Conservation (phyloP, 164 flowering plant genomes). For the Liquidambar formosana region DNA sequence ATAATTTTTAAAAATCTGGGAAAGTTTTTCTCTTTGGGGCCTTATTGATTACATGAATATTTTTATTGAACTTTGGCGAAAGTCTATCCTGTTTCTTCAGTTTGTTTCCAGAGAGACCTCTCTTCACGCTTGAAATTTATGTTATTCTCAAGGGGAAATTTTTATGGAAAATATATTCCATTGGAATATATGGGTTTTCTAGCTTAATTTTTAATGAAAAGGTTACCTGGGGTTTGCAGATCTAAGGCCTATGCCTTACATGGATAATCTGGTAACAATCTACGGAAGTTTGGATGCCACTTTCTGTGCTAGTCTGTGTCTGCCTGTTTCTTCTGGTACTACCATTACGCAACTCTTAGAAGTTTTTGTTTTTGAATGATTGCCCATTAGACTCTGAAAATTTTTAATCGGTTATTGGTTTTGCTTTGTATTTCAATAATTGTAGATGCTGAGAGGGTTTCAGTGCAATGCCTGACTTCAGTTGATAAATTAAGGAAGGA, state of each 20-base stretch:
- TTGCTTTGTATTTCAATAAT: background rate
- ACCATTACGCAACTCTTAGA: background rate
- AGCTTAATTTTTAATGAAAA: background rate
- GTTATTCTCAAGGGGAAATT: background rate
- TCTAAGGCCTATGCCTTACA: conserved; percentile 40
- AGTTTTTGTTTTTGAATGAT: background rate
- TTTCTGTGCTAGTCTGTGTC: conserved; percentile 31
- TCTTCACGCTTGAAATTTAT: background rate
- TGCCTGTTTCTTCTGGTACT: conserved; percentile 31
- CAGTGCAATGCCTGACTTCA: conserved; percentile 3
- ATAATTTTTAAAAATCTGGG: too few species aligned
- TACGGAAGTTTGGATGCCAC: conserved; percentile 51
- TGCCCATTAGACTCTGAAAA: background rate
- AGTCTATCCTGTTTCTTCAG: too few species aligned
- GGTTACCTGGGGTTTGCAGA: conserved; percentile 27
- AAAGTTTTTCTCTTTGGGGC: too few species aligned
- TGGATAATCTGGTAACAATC: conserved; percentile 54
- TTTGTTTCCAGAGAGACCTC: too few species aligned
- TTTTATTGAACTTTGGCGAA: too few species aligned
- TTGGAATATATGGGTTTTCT: background rate
- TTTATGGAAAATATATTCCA: background rate
- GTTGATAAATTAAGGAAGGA: background rate
- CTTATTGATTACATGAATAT: too few species aligned
- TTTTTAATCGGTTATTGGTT: background rate
- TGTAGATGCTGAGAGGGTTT: conserved; percentile 17